Conservation (phyloP, 139 green algal genomes). For the Volvox africanus region DNA sequence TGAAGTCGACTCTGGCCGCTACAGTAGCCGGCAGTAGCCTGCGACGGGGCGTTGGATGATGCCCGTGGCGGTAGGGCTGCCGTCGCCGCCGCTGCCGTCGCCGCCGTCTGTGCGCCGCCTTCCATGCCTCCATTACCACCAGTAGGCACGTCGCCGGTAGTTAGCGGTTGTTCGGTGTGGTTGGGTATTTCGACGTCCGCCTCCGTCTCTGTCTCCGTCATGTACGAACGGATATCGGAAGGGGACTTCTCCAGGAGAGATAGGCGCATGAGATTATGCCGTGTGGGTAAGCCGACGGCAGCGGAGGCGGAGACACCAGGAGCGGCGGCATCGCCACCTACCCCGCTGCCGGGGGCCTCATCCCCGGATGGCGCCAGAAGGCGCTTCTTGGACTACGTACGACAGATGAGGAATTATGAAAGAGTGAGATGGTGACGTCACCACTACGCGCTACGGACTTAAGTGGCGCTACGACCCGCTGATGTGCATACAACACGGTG, state of each 20-base stretch:
- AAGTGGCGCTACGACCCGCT: too few species aligned
- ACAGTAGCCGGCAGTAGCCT: background rate
- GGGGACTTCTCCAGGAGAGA: background rate
- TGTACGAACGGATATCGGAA: slow-evolving; percentile 29
- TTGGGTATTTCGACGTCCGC: background rate
- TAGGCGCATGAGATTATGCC: background rate
- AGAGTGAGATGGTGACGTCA: too few species aligned
- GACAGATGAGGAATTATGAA: too few species aligned
- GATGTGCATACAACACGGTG: too few species aligned
- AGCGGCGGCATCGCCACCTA: background rate
- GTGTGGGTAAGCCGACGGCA: background rate
- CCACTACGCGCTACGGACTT: too few species aligned
- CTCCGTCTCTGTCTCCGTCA: background rate
- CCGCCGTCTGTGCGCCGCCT: background rate
- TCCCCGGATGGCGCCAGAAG: background rate
- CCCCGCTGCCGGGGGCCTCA: background rate
- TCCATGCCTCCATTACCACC: background rate
- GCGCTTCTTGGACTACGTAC: background rate
- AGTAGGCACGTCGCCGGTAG: background rate
- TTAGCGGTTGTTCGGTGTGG: background rate
- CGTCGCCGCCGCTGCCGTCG: background rate
- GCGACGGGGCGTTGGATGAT: background rate
- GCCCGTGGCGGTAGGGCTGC: background rate
- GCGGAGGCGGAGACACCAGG: background rate
- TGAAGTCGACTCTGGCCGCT: background rate